Evolutionary conservation across 169 alveolate species (phyloP).

Genomic region (Toxoplasma gondii): DNA sequence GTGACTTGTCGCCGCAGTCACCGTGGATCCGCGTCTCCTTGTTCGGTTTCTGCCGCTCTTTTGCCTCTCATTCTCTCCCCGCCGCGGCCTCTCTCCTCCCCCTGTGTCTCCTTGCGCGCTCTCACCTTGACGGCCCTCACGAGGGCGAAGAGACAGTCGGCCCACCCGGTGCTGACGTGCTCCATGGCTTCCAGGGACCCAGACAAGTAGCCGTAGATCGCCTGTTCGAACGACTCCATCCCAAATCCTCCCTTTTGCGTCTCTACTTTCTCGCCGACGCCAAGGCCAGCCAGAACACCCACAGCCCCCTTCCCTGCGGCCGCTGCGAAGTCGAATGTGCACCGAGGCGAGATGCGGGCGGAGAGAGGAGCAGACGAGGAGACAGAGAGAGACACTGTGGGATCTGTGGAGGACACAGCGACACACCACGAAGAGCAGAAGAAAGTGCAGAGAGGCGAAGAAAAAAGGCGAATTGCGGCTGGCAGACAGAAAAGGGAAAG

Average conservation of each 20-base stretch:
- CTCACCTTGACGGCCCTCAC: not conserved
- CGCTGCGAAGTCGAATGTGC: not conserved
- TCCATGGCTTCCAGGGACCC: not conserved
- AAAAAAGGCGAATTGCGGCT: too few species aligned
- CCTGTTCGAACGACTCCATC: not conserved
- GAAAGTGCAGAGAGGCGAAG: too few species aligned
- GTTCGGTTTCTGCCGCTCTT: too few species aligned
- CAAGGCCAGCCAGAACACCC: not conserved
- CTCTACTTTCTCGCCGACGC: not conserved
- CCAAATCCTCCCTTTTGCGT: not conserved
- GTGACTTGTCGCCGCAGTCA: too few species aligned
- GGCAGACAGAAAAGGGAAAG: too few species aligned
- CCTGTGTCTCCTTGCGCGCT: not conserved
- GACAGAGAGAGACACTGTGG: not conserved
- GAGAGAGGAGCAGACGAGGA: not conserved
- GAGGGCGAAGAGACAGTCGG: slow-evolving; percentile 4
- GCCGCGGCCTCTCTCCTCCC: not conserved
- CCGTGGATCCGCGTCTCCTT: too few species aligned
- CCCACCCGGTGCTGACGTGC: not conserved
- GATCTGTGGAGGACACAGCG: not conserved
- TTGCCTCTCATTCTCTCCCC: not conserved
- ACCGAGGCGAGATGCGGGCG: not conserved
- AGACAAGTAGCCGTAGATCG: not conserved
- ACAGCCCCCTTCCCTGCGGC: not conserved
- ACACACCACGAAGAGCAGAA: not conserved